Evolutionary conservation across 768 basidiomycete genomes (phyloP).

Genomic region (Pisolithus marmoratus): DNA sequence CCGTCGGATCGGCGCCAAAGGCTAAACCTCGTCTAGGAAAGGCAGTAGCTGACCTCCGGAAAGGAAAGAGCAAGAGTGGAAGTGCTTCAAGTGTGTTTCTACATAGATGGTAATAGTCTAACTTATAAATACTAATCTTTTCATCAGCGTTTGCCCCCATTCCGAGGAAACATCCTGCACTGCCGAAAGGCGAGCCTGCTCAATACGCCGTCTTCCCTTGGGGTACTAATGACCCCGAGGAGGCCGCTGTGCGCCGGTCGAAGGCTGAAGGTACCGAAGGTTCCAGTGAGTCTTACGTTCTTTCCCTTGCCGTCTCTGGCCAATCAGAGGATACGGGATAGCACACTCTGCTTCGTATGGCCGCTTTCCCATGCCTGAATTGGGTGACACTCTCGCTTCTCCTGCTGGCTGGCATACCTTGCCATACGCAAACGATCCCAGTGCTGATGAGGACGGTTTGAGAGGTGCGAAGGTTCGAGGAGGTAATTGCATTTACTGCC

Average conservation of each 20-base stretch:
- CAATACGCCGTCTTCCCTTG: conserved; percentile 69
- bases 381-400: conserved; percentile 71
- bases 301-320: not conserved
- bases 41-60: conserved; percentile 3
- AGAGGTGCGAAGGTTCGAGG: conserved; percentile 6
- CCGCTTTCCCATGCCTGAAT: conserved; percentile 46
- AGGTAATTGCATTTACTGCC: conserved; percentile 2
- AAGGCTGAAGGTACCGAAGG: conserved; percentile 9
- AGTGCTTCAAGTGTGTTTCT: too few relatives aligned
- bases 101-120: too few relatives aligned
- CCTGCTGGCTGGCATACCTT: conserved; percentile 92
- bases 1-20: conserved; percentile 1
- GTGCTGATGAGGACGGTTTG: conserved; percentile 13
- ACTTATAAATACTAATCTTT: not conserved
- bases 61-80: conserved; percentile 9
- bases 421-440: conserved; percentile 66
- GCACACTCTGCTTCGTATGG: conserved; percentile 17
- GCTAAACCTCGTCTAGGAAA: conserved; percentile 12
- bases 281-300: conserved; percentile 1
- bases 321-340: not conserved
- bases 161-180: conserved; percentile 7
- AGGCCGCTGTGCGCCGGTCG: conserved; percentile 32
- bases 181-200: conserved; percentile 27
- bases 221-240: conserved; percentile 81
- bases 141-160: conserved; percentile 2